Evolutionary conservation across 331 rosid species (phyloP), one percentile per base, ranked within the genome.

Genomic region (Rhamnella rubrinervis): DNA sequence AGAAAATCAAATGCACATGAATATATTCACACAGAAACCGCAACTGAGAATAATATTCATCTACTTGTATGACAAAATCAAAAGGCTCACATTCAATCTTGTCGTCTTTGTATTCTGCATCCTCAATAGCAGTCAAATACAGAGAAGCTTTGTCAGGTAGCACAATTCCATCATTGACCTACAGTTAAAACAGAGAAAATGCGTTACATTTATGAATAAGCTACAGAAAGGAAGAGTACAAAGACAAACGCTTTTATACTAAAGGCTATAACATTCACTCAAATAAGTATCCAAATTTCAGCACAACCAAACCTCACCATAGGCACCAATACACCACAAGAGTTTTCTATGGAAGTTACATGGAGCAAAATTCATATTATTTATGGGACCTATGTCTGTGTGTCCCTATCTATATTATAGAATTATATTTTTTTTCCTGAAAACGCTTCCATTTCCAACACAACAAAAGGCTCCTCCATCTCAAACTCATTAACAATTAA

Each of bases 21-120:
- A 55, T 2, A 6, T 39, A 49, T 21, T 61, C 64, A 67, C 38
- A 23, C 21, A 61, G 60, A 9, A 57, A 19, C 49, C 17, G 21
- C 44, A 58, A 53, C 61, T 26, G 19, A 57, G 6, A 55, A 50
- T 16, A 53, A 18, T 12, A 56, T 21, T 17, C 35, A 55, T 41
- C 40, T 28, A 53, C 40, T 18, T 58, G 46, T 65, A 57, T 59
- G 65, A 46, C 47, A 72, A 62, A 56, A 58, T 72, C 65, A 78
- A 63, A 59, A 67, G 71, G 63, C 98, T 81, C 68, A 95, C 99
- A 95, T 83, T 95, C 99, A 64, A 95, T 95, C 84, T 95, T 95
- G 84, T 95, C 99, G 6, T 95, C 97, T 86, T 89, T 95, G 82
- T 95, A 95, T 47, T 95, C 99, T 59, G 95, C 89, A 78, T 95